Conservation (phyloP, 495 filamentous ascomycete genomes). For the Aspergillus wentii region DNA sequence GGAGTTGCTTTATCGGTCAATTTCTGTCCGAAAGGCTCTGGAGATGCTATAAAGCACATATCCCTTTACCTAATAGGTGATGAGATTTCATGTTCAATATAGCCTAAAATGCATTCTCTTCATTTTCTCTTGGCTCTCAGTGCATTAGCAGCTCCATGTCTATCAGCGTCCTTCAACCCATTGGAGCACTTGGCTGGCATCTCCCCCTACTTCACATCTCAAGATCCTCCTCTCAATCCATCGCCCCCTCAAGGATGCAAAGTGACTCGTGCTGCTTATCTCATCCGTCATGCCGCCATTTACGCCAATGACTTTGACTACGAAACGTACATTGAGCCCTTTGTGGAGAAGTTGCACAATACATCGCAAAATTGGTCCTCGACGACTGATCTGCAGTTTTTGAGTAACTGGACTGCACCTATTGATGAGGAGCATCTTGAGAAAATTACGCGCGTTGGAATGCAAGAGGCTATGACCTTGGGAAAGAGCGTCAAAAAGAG, state of each 20-base stretch:
- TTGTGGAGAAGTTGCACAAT: conserved; percentile 15
- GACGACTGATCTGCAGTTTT: conserved; percentile 8
- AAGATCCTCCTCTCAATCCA: conserved; percentile 12
- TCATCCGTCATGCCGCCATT: conserved; percentile 22
- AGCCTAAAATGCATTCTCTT: no score
- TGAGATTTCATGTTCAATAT: no score
- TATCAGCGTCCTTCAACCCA: conserved; percentile 19
- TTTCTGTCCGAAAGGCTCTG: no score
- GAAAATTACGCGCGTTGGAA: conserved; percentile 14
- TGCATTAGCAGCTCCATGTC: no score
- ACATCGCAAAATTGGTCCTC: conserved; percentile 10
- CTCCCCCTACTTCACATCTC: conserved; percentile 10
- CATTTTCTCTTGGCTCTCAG: no score
- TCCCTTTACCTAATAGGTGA: no score
- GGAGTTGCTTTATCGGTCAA: no score
- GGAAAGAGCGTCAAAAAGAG: conserved; percentile 7
- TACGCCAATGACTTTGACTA: conserved; percentile 25
- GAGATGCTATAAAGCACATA: no score
- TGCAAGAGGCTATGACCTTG: conserved; percentile 12
- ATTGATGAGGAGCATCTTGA: conserved; percentile 15
- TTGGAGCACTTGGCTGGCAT: conserved; percentile 13
- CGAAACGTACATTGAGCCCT: conserved; percentile 16
- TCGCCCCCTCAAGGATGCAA: conserved; percentile 15
- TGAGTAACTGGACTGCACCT: conserved; percentile 16
- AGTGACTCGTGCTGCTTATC: conserved; percentile 16